A percentile compares a stretch with the other conserved stretches of the same genome.
Evolutionary conservation across 1,139 yeast genomes (phyloP).

Genomic region (Saccharomyces hybrid): DNA sequence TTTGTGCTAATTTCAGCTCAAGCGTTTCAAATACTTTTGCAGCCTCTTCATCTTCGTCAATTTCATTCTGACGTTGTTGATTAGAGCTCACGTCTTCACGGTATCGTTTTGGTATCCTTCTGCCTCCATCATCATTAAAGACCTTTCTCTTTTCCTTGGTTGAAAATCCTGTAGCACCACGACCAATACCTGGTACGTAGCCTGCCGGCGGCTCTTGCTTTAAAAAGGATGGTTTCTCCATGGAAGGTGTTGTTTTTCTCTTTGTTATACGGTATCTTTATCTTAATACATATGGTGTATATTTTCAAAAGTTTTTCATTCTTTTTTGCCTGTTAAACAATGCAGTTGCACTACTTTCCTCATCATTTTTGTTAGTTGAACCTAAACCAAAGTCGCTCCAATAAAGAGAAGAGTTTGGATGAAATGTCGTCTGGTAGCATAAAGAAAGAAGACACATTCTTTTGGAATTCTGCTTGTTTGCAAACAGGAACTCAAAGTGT

Average conservation of each 20-base stretch:
- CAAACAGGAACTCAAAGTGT: too few species aligned
- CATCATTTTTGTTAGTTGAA: too few species aligned
- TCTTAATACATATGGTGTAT: neutral
- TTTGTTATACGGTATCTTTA: neutral
- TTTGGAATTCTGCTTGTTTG: too few species aligned
- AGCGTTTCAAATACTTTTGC: slow-evolving; percentile 59
- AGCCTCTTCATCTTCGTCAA: slow-evolving; percentile 50
- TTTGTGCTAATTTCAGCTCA: slow-evolving; percentile 46
- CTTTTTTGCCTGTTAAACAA: neutral
- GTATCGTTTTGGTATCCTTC: slow-evolving; percentile 14
- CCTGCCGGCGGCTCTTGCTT: slow-evolving; percentile 87
- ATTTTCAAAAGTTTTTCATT: neutral
- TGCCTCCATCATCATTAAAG: slow-evolving; percentile 4
- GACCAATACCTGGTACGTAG: slow-evolving; percentile 84
- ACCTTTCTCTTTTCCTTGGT: slow-evolving; percentile 58
- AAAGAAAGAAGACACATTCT: too few species aligned
- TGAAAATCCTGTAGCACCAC: slow-evolving; percentile 93
- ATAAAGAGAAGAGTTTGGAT: neutral
- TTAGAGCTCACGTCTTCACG: slow-evolving; percentile 22
- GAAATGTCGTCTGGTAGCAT: too few species aligned
- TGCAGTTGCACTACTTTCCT: too few species aligned
- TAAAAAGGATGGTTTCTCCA: slow-evolving; percentile 41
- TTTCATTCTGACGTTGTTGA: slow-evolving; percentile 32
- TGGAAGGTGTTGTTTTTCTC: neutral
- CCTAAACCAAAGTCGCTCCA: neutral